Evolutionary conservation across 2,329 filamentous ascomycete species (phyloP).

Genomic region (Trichothecium sympodiale): DNA sequence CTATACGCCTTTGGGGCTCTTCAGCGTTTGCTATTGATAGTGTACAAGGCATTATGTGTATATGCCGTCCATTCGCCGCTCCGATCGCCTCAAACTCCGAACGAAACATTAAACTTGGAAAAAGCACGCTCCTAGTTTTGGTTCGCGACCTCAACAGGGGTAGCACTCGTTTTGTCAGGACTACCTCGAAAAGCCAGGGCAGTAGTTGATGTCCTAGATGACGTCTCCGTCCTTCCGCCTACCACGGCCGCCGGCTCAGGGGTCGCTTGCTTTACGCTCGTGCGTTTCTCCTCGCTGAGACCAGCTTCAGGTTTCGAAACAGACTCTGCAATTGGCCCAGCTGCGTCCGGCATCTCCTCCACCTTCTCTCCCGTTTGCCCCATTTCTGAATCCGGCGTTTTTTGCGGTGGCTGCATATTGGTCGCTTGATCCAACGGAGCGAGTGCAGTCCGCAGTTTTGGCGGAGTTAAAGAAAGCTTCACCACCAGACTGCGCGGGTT

Average conservation of each 20-base stretch:
- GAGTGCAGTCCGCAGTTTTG: constrained; percentile 22
- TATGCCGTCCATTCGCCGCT: constrained; percentile 4
- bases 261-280: not conserved
- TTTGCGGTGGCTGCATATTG: constrained; percentile 9
- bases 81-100: constrained; percentile 14
- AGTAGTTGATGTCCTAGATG: constrained; percentile 23
- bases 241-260: not conserved
- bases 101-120: constrained; percentile 9
- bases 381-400: not conserved
- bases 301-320: too few species aligned
- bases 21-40: too few species aligned
- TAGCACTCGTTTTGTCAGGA: constrained; percentile 38
- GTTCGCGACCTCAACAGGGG: constrained; percentile 18
- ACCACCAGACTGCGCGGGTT: constrained; percentile 54
- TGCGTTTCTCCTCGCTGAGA: too few species aligned
- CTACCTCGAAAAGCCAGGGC: constrained; percentile 50
- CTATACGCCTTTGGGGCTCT: too few species aligned
- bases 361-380: not conserved
- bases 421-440: constrained; percentile 8
- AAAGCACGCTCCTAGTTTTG: constrained; percentile 13
- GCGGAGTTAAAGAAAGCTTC: constrained; percentile 49
- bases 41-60: too few species aligned
- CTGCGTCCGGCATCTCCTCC: not conserved
- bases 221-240: constrained; percentile 5
- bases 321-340: not conserved